These are phyloP conservation scores for Leishmania martiniquensis DNA, from an alignment of 208 protist species.

Conservation along the genomic window DNA sequence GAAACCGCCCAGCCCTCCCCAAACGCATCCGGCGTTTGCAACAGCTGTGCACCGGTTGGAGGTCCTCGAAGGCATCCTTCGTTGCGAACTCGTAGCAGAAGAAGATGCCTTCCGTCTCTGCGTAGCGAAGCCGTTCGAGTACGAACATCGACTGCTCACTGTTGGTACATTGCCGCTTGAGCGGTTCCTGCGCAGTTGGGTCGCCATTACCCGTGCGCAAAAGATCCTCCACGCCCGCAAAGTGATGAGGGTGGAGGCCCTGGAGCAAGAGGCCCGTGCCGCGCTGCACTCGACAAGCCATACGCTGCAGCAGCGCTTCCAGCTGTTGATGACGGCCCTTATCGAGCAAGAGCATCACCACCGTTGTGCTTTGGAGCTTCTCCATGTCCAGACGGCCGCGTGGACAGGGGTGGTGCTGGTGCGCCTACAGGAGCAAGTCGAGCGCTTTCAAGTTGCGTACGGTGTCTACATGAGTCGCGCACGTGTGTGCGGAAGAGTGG, in stretches of 20 bases:
- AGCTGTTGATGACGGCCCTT: slow-evolving; percentile 25
- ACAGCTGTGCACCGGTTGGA: slow-evolving; percentile 6
- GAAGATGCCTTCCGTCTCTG: slow-evolving; percentile 16
- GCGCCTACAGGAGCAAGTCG: slow-evolving; percentile 39
- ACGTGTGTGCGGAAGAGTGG: slow-evolving; percentile 45
- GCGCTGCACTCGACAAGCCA: slow-evolving; percentile 36
- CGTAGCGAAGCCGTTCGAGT: slow-evolving; percentile 8
- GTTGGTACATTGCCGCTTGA: slow-evolving; percentile 38
- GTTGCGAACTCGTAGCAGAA: slow-evolving; percentile 33
- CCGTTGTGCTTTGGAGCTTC: slow-evolving; percentile 39
- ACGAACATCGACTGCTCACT: slow-evolving; percentile 34
- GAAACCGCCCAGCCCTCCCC: background rate
- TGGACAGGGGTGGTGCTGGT: slow-evolving; percentile 39
- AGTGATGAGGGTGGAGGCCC: slow-evolving; percentile 11
- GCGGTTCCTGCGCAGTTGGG: slow-evolving; percentile 42
- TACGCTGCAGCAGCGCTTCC: slow-evolving; percentile 16
- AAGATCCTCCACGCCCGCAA: slow-evolving; percentile 20
- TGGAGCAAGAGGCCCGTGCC: slow-evolving; percentile 34
- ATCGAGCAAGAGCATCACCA: slow-evolving; percentile 38
- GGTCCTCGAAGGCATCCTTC: slow-evolving; percentile 40
- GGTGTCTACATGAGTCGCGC: slow-evolving; percentile 50
- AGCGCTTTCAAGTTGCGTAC: slow-evolving; percentile 57
- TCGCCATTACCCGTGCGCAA: slow-evolving; percentile 32
- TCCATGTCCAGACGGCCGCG: slow-evolving; percentile 38
- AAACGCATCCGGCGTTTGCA: slow-evolving; percentile 10